phyloP scores from a whole-genome alignment of 768 basidiomycete species.

The Rhodotorula diobovata region DNA sequence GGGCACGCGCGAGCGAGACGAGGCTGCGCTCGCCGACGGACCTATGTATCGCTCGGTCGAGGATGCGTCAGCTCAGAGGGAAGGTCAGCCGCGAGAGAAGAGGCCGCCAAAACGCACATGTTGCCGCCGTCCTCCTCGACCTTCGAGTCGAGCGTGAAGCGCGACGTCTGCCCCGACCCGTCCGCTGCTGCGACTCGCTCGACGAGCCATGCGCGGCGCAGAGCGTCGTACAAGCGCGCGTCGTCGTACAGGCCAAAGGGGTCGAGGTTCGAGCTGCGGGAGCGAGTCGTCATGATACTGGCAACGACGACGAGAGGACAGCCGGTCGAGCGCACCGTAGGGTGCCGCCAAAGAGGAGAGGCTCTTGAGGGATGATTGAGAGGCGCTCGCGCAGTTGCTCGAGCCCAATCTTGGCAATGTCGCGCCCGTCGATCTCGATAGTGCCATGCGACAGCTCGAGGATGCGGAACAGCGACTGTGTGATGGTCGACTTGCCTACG shows the following conservation, averaged over 20 bases:
- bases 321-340: constrained; percentile 50
- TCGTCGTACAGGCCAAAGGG: constrained; percentile 75
- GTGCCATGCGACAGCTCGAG: constrained; percentile 70
- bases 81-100: not conserved
- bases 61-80: not conserved
- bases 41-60: not conserved
- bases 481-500: constrained; percentile 71
- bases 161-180: constrained; percentile 34
- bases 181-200: constrained; percentile 46
- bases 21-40: constrained; percentile 61
- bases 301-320: not conserved
- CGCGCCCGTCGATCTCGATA: constrained; percentile 73
- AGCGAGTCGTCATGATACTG: not conserved
- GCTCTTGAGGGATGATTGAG: constrained; percentile 40
- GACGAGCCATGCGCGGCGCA: constrained; percentile 74
- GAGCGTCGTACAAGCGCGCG: constrained; percentile 73
- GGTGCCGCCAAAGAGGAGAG: constrained; percentile 65
- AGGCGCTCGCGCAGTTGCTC: constrained; percentile 41
- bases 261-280: constrained; percentile 64
- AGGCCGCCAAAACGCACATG: not conserved
- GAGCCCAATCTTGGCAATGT: constrained; percentile 73
- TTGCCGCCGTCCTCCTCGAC: constrained; percentile 73
- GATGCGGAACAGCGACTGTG: constrained; percentile 65
- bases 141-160: constrained; percentile 72
- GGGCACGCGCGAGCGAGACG: constrained; percentile 77